phyloP scores from a whole-genome alignment of 176 grass and related monocot species.

The Microstegium vimineum region DNA sequence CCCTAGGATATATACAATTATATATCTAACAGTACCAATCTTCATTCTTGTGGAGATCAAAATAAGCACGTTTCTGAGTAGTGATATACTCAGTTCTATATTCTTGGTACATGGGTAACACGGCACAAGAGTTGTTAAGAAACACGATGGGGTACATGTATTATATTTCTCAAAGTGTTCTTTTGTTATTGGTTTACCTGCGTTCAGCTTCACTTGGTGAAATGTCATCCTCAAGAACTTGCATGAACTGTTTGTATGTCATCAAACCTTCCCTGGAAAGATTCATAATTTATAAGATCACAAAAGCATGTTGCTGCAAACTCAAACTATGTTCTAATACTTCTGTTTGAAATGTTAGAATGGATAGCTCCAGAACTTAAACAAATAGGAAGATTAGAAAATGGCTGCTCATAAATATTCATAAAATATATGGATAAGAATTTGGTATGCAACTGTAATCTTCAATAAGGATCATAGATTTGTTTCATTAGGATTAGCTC shows the following conservation, averaged over 20 bases:
- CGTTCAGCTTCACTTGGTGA: conserved; percentile 90
- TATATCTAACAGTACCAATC: too few species aligned
- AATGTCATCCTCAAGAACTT: conserved; percentile 98
- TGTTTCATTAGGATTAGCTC: conserved; percentile 1
- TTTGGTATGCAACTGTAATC: not conserved
- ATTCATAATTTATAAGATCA: conserved; percentile 31
- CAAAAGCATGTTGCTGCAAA: not conserved
- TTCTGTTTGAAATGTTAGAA: conserved; percentile 1
- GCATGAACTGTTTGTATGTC: conserved; percentile 98
- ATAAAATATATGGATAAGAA: conserved; percentile 13
- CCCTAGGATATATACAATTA: too few species aligned
- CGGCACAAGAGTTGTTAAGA: conserved; percentile 6
- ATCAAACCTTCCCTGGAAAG: conserved; percentile 91
- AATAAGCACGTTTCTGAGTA: conserved; percentile 95
- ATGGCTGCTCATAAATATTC: not conserved
- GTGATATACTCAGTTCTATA: conserved; percentile 95
- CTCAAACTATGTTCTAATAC: not conserved
- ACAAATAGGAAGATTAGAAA: conserved; percentile 11
- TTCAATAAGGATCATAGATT: not conserved
- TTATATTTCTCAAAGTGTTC: not conserved
- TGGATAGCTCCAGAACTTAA: not conserved
- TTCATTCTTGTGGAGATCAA: conserved; percentile 95
- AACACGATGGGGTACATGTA: conserved; percentile 15
- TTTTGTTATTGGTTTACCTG: conserved; percentile 41
- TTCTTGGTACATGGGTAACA: conserved; percentile 79